A percentile compares a stretch with the other conserved stretches of the same genome.
Conservation (phyloP, 352 stramenopile species). For the Phytophthora lateralis region DNA sequence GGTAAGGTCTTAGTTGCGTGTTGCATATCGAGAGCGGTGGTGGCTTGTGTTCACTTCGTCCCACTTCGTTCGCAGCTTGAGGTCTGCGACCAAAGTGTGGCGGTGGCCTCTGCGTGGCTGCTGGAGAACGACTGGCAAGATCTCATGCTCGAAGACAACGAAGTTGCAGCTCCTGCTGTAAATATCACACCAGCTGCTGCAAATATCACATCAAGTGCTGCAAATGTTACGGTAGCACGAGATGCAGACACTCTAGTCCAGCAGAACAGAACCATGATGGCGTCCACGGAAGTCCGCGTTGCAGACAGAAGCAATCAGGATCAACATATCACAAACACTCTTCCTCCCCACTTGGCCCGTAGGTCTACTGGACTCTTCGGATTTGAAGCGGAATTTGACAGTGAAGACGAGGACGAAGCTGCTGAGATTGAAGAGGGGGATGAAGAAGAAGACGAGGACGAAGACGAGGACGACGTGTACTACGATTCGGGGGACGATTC, state of each 20-base stretch:
- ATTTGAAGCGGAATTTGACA: constrained; percentile 28
- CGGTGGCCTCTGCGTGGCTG: constrained; percentile 59
- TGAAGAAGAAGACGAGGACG: constrained; percentile 56
- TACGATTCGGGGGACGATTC: constrained; percentile 69
- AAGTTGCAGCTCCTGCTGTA: not conserved
- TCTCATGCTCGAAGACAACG: constrained; percentile 24
- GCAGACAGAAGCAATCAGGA: not conserved
- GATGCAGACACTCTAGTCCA: not conserved
- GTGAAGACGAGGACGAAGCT: constrained; percentile 40
- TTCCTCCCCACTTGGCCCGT: not conserved
- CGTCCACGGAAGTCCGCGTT: constrained; percentile 15
- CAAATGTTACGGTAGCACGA: not conserved
- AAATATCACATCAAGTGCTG: not conserved
- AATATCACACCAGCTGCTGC: not conserved
- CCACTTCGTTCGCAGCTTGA: constrained; percentile 37
- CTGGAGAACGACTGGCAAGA: constrained; percentile 69
- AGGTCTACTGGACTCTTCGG: not conserved
- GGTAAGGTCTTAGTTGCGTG: constrained; percentile 17
- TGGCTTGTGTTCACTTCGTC: not conserved
- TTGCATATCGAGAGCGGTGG: not conserved
- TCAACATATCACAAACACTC: not conserved
- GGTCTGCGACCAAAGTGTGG: constrained; percentile 58
- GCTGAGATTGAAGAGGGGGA: constrained; percentile 9
- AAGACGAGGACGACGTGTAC: constrained; percentile 55
- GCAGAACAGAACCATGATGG: constrained; percentile 18